Evolutionary conservation across 2,329 filamentous ascomycete species (phyloP).

Genomic region (Xylariales sp.): DNA sequence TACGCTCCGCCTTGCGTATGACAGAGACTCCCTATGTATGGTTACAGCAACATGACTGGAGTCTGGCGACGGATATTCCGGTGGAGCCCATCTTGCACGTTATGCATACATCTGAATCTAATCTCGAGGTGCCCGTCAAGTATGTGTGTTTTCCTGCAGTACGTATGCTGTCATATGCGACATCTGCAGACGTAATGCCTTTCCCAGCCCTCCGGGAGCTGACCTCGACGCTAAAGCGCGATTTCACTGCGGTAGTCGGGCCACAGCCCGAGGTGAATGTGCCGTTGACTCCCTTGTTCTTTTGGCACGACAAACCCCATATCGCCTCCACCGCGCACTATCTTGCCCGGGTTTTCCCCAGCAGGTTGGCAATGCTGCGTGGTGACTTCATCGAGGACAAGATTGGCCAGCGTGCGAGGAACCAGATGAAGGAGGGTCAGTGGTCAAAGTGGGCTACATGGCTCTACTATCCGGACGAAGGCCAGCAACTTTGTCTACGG

Average conservation of each 20-base stretch:
- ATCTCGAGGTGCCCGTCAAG: constrained; percentile 33
- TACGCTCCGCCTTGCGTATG: constrained; percentile 44
- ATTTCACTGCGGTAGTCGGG: constrained; percentile 27
- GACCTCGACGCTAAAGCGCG: constrained; percentile 35
- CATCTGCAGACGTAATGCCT: constrained; percentile 37
- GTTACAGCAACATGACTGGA: constrained; percentile 56
- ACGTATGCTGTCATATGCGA: constrained; percentile 47
- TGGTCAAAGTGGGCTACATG: constrained; percentile 52
- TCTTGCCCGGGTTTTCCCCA: constrained; percentile 43
- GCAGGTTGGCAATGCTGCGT: constrained; percentile 42
- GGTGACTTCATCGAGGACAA: constrained; percentile 55
- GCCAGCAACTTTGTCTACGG: constrained; percentile 38
- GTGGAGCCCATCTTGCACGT: constrained; percentile 36
- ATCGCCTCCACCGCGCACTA: constrained; percentile 46
- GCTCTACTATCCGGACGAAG: constrained; percentile 48
- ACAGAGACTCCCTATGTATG: constrained; percentile 48
- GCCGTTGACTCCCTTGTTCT: constrained; percentile 51
- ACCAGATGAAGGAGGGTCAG: constrained; percentile 50
- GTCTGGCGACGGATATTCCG: constrained; percentile 40
- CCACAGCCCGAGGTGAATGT: constrained; percentile 19
- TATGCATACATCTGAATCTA: constrained; percentile 33
- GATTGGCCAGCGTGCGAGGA: constrained; percentile 48
- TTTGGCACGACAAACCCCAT: constrained; percentile 57
- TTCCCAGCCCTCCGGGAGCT: constrained; percentile 36
- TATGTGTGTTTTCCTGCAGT: constrained; percentile 51